Base-by-base conservation (phyloP, 805 yeast genomes). In the Pichia rugopelliculosa region DNA sequence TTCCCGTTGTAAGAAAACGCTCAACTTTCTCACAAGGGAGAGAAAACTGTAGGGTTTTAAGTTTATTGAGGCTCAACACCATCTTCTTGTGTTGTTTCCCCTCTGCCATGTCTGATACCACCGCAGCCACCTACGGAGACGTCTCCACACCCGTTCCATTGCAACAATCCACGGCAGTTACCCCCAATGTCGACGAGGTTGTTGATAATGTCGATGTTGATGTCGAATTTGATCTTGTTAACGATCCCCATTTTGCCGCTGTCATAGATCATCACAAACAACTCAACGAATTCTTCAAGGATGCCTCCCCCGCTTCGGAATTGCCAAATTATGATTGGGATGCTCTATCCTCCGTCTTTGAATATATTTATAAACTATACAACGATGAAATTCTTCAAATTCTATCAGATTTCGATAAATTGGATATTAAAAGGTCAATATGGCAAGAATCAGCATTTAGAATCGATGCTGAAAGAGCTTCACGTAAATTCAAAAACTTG, bases 371-470 rank as follows among this genome's bases (percentile, higher is more conserved):
- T 26, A 49, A 46, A 33, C 51, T 53, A 1, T 63, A 58, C 44
- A 47, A 53, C 1, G 46, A 50, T 10, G 62, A 55, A 41, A 50
- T 57, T 49, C 49, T 55, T 25, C 51, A 44, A 2, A 52, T 57
- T 13, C 51, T 57, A 15, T n/a, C 41, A 10, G 48, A 59, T 15
- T 52, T 60, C 24, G 60, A 60, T 18, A 45, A 44, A 6, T 25
- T 60, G 15, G 58, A 59, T 36, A 42, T 46, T 17, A 50, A 45
- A 44, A 46, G 63, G 17, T 48, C 57, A 15, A 47, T 55, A 8
- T 60, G 64, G 64, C 56, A 53, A 25, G 62, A 60, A 36, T 48
- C 62, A 1, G 64, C 59, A 1, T 51, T 53, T 40, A 49, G 56
- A 30, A 42, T 55, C 27, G 64, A 60, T 38, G 56, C 56, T 15